Conservation (phyloP, 2,329 filamentous ascomycete genomes). For the Magnaporthiopsis incrustans region DNA sequence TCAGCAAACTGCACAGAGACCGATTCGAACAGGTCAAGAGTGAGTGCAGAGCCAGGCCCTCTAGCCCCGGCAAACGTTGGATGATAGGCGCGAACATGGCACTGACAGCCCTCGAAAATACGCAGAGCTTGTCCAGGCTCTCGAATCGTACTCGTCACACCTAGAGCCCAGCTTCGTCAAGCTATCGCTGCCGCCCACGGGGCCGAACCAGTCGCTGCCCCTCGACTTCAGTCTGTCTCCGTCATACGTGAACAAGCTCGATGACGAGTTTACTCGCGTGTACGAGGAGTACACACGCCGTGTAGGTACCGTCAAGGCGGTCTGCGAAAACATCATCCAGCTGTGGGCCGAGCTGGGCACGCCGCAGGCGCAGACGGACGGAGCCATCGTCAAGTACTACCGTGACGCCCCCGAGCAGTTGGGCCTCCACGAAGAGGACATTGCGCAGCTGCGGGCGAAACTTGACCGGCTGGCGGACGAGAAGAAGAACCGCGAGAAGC, state of each 20-base stretch:
- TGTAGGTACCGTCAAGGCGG: slow-evolving; percentile 62
- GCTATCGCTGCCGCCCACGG: slow-evolving; percentile 76
- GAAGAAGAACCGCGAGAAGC: slow-evolving; percentile 75
- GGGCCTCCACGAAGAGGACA: slow-evolving; percentile 81
- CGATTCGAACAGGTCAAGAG: slow-evolving; percentile 94
- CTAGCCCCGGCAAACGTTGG: not conserved
- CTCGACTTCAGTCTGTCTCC: slow-evolving; percentile 89
- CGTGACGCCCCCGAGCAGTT: slow-evolving; percentile 89
- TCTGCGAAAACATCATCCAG: slow-evolving; percentile 80
- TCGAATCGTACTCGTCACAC: slow-evolving; percentile 94
- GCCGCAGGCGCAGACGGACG: slow-evolving; percentile 87
- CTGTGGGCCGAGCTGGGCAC: slow-evolving; percentile 95
- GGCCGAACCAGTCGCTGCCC: slow-evolving; percentile 65
- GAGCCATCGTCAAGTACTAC: slow-evolving; percentile 78
- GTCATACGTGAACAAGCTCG: slow-evolving; percentile 76
- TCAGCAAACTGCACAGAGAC: slow-evolving; percentile 78
- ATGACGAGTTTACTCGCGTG: slow-evolving; percentile 85
- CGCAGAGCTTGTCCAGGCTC: slow-evolving; percentile 80
- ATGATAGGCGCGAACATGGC: not conserved
- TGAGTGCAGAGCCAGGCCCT: slow-evolving; percentile 33
- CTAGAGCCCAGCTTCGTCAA: slow-evolving; percentile 83
- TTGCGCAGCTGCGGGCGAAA: slow-evolving; percentile 62
- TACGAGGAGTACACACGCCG: slow-evolving; percentile 94
- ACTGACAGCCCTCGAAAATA: not conserved
- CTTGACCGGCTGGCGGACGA: slow-evolving; percentile 81